Evolutionary conservation across 108 stramenopile genomes (phyloP).

Genomic region (Chaetoceros tenuissimus): DNA sequence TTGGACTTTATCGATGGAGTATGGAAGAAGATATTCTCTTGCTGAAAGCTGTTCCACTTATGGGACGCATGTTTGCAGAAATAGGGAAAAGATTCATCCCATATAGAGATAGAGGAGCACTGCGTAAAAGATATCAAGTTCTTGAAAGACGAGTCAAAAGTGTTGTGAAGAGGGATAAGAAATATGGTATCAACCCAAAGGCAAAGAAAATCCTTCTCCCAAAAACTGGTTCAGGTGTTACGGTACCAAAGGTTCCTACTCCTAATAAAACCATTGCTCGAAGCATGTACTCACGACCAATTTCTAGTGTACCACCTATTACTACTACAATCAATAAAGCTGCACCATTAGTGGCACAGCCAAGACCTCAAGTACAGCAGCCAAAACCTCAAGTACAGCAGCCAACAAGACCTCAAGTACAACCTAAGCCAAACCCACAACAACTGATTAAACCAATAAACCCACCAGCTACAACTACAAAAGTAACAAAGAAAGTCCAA

Average conservation of each 20-base stretch:
- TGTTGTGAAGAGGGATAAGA: slow-evolving; percentile 15
- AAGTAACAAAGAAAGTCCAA: too few species aligned
- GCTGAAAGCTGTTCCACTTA: slow-evolving; percentile 67
- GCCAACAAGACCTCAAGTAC: too few species aligned
- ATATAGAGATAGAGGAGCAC: slow-evolving; percentile 77
- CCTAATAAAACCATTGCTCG: too few species aligned
- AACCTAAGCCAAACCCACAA: too few species aligned
- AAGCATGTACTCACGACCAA: too few species aligned
- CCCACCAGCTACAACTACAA: too few species aligned
- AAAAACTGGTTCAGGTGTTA: neutral
- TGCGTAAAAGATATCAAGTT: slow-evolving; percentile 81
- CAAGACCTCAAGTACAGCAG: too few species aligned
- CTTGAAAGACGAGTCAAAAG: slow-evolving; percentile 67
- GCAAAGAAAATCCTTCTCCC: neutral
- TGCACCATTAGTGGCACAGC: too few species aligned
- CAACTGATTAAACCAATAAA: neutral
- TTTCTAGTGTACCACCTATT: too few species aligned
- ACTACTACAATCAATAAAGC: too few species aligned
- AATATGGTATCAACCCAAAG: neutral
- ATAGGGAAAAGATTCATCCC: slow-evolving; percentile 60
- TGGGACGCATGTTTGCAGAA: slow-evolving; percentile 81
- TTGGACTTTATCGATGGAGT: slow-evolving; percentile 83
- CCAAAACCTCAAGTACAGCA: too few species aligned
- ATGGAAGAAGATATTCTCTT: slow-evolving; percentile 76
- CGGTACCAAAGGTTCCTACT: neutral